Evolutionary conservation across 2,329 filamentous ascomycete species (phyloP).

Genomic region (Phialophora chinensis): DNA sequence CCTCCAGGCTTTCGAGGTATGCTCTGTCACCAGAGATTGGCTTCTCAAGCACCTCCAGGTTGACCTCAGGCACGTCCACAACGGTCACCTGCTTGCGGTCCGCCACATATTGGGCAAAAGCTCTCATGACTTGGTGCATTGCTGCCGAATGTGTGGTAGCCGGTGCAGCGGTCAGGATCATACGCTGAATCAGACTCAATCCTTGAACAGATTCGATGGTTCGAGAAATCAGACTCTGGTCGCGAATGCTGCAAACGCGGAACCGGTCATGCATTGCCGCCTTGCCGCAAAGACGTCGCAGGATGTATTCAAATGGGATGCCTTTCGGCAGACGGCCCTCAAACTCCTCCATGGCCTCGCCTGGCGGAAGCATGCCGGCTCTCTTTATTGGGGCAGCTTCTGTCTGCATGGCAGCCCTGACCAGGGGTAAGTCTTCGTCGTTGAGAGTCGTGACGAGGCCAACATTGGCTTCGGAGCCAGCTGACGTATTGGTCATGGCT

Average conservation of each 20-base stretch:
- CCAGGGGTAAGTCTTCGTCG: constrained; percentile 66
- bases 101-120: constrained; percentile 73
- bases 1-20: constrained; percentile 74
- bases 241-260: constrained; percentile 69
- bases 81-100: constrained; percentile 70
- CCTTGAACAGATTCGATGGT: constrained; percentile 71
- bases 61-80: constrained; percentile 71
- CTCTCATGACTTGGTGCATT: constrained; percentile 58
- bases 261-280: constrained; percentile 69
- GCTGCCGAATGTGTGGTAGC: constrained; percentile 32
- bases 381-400: constrained; percentile 70
- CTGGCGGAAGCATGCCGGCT: constrained; percentile 77
- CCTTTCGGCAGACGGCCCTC: constrained; percentile 78
- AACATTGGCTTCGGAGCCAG: constrained; percentile 47
- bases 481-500: constrained; percentile 43
- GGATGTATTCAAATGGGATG: constrained; percentile 82
- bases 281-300: constrained; percentile 75
- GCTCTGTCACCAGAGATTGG: constrained; percentile 52
- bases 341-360: constrained; percentile 74
- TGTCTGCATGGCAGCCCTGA: constrained; percentile 67
- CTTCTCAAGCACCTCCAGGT: constrained; percentile 74
- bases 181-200: constrained; percentile 74
- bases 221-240: constrained; percentile 72
- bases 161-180: constrained; percentile 77
- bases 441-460: constrained; percentile 84